A percentile compares a stretch with the other conserved stretches of the same genome.
phyloP scores from a whole-genome alignment of 371 early-diverging fungal genomes.

The Zopfochytrium polystomum region DNA sequence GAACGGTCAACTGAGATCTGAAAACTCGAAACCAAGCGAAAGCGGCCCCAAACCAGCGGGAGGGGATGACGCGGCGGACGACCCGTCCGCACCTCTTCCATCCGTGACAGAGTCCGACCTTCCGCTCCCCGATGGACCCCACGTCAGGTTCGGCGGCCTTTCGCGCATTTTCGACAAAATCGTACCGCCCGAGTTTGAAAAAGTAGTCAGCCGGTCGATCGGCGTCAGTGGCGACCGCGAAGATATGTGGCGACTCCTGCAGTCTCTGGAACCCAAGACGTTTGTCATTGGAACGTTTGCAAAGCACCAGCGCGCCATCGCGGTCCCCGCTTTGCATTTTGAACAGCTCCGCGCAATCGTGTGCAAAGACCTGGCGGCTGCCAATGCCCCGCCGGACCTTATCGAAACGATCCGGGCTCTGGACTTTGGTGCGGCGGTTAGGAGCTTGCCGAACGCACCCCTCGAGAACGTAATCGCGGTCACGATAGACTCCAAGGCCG shows the following conservation, averaged over 20 bases:
- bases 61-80: too few relatives aligned
- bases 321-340: background rate
- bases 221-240: background rate
- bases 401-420: background rate
- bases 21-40: too few relatives aligned
- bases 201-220: background rate
- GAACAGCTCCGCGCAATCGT: too few relatives aligned
- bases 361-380: too few relatives aligned
- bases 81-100: background rate
- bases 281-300: background rate
- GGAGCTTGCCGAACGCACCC: background rate
- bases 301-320: background rate
- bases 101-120: slow-evolving; percentile 16
- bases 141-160: slow-evolving; percentile 9
- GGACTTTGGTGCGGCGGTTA: background rate
- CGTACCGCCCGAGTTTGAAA: background rate
- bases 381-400: background rate
- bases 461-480: background rate
- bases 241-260: background rate
- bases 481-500: background rate
- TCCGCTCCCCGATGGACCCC: slow-evolving; percentile 14
- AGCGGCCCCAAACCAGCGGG: too few relatives aligned
- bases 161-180: slow-evolving; percentile 3
- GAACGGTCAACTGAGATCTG: too few relatives aligned
- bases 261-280: background rate